Evolutionary conservation across 805 yeast genomes (phyloP).

Genomic region (Suhomyces canberraensis): DNA sequence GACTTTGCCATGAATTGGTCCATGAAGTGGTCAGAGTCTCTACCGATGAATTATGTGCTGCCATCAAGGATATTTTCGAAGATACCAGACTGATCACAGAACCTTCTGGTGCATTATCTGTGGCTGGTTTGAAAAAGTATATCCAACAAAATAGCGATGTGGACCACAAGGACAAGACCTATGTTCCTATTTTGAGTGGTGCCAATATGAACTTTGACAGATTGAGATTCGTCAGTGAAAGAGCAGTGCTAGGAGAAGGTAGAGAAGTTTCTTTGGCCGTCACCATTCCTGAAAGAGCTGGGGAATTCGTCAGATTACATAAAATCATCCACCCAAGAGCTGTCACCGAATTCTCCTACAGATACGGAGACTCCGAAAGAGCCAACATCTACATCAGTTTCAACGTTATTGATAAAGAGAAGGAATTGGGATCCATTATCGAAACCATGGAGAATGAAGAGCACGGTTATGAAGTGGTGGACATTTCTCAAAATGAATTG

Average conservation of each 20-base stretch:
- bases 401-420: slow-evolving; percentile 70
- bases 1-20: slow-evolving; percentile 71
- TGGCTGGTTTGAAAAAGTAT: slow-evolving; percentile 90
- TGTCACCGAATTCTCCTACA: slow-evolving; percentile 92
- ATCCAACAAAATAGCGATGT: slow-evolving; percentile 64
- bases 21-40: slow-evolving; percentile 84
- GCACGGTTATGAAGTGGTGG: slow-evolving; percentile 63
- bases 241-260: slow-evolving; percentile 98
- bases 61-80: slow-evolving; percentile 93
- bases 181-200: slow-evolving; percentile 86
- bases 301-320: slow-evolving; percentile 79
- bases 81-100: slow-evolving; percentile 93
- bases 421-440: slow-evolving; percentile 67
- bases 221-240: slow-evolving; percentile 90
- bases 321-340: slow-evolving; percentile 78
- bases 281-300: slow-evolving; percentile 89
- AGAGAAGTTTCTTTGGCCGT: slow-evolving; percentile 90
- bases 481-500: slow-evolving; percentile 87
- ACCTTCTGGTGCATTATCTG: slow-evolving; percentile 96
- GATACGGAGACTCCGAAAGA: slow-evolving; percentile 51
- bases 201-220: slow-evolving; percentile 99
- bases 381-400: slow-evolving; percentile 90
- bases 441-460: slow-evolving; percentile 58
- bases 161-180: slow-evolving; percentile 66
- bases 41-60: slow-evolving; percentile 95